Base-by-base conservation (phyloP, 129 eudicot genomes). In the Helianthus tuberosus region DNA sequence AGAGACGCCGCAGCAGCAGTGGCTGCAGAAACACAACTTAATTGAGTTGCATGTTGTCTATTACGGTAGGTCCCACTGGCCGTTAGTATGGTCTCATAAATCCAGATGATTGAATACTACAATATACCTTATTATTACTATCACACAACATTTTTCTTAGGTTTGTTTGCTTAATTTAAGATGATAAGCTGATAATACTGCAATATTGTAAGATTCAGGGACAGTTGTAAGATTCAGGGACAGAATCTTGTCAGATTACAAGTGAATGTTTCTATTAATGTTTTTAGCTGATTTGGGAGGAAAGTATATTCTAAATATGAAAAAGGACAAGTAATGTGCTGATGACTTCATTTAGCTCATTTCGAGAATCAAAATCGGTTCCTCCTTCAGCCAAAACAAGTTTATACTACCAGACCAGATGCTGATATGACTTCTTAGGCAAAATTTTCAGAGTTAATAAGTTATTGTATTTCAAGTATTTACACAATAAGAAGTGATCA, bases 361-460 rank as follows among this genome's bases (percentile, higher is more conserved):
- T 86, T 78, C 84, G 88, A 82, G 96, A 89, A 86, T 86, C 88
- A 88, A 86, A 86, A 89, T 86, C 92, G 77, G 78, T 87, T 84
- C 96, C 91, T 89, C 91, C 86, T 89, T 89, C 89, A 89, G 87
- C 91, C 96, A 88, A 89, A 89, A 91, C 91, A 88, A 84, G 91
- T 86, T 84, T 89, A 86, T 89, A 89, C 88, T 91, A 82, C 91
- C 84, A 86, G 91, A 89, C 96, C 96, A 89, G 84, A 86, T 90
- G 86, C 88, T 88, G 84, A 25, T 8, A 11, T 67, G 23, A 41
- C 72, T 25, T 20, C 7, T 35, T 27, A 27, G 13, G 65, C 32
- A 59, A 12, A 59, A 27, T 15, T 59, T 32, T 59, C 16, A 59
- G 41, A 29, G 65, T 59, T 59, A 12, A 11, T 25, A 27, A 59